Base-by-base conservation (phyloP, 805 yeast species). In the Wickerhamomyces ciferrii region DNA sequence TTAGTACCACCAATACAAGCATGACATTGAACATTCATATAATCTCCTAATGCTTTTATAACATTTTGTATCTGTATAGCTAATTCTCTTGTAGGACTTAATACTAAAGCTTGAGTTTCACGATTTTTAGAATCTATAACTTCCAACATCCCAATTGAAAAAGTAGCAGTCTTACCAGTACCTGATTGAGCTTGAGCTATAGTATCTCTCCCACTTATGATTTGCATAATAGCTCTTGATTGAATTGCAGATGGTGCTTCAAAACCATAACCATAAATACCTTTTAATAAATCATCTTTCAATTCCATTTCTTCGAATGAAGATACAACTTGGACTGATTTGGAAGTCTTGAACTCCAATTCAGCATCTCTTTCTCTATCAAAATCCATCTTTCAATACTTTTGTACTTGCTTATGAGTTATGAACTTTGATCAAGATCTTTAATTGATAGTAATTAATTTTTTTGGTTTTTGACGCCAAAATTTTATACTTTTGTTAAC, bases 171-270 rank as follows among this genome's bases (percentile, higher is more conserved):
- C 74, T 94, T 94, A 71, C 99, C 99, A 43, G 99, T 94, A 71
- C 99, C 99, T 34, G 97, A 89, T 72, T 94, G 99, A 49, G 99
- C 98, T 74, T 94, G 99, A 50, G 99, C 99, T 53, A 94, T 81
- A 45, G 91, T 95, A 69, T 94, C 99, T 69, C 90, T 83, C 47
- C 97, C 97, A 63, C 83, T 84, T 60, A 90, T 85, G 68, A 94
- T 91, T 67, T 96, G 99, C 71, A 86, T 74, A 59, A 94, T 94
- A 53, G 98, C 99, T 69, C 99, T 83, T 65, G 90, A 91, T 75
- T 94, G 99, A 73, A 94, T 94, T 47, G 98, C 94, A 46, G 97
- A 90, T 55, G 99, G 99, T 45, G 81, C 80, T 73, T 92, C 98
- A 69, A 89, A 94, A 68, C 98, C 97, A 74, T 85, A 87, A 58